Base-by-base conservation (phyloP, 495 filamentous ascomycete genomes). In the Hyaloscypha hepaticicola region DNA sequence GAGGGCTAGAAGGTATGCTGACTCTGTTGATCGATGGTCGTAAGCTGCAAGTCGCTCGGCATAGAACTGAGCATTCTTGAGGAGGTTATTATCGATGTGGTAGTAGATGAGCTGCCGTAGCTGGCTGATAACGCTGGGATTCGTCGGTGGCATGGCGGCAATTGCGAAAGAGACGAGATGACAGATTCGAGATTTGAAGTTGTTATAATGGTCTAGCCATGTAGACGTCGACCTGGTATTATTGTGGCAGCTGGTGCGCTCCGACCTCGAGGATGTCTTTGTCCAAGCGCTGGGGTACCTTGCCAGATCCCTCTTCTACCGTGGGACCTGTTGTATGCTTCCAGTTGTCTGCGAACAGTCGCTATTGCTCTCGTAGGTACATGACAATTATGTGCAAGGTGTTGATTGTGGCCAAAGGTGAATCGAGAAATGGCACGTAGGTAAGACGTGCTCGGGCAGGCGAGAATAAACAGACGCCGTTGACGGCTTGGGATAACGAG, bases 31-130 rank as follows among this genome's bases (percentile, higher is more conserved):
- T 61, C 88, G 85, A 21, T 85, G 86, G 65, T 98, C 95, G 69
- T 91, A 87, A 34, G 93, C 93, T 55, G 87, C 82, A 5, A 98
- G 82, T 55, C 95, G 88, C 58, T 92, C 91, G 55, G 95, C 89
- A 48, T 96, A 87, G 77, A 98, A 98, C 29, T 96, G 85, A 58
- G 95, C 95, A 69, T 95, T 97, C 33, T 90, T 84, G 68, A 89
- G 81, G 29, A 93, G 82, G 69, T 93, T 88, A 69, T 94, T 96
- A 77, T 99, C 95, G 73, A 99, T 85, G 72, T 96, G 88, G 77
- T 98, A 96, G 76, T 92, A 90, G 65, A 98, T 87, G 58, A 91
- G 82, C 72, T 95, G 90, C 72, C 89, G 85, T 69, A 98, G 79
- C 76, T 96, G 90, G 73, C 80, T 80, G 48, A 88, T 80, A 68